Percentiles rank a stretch among this genome's conserved stretches.
Conservation (phyloP, 148 eudicot genomes). For the Camellia sinensis region DNA sequence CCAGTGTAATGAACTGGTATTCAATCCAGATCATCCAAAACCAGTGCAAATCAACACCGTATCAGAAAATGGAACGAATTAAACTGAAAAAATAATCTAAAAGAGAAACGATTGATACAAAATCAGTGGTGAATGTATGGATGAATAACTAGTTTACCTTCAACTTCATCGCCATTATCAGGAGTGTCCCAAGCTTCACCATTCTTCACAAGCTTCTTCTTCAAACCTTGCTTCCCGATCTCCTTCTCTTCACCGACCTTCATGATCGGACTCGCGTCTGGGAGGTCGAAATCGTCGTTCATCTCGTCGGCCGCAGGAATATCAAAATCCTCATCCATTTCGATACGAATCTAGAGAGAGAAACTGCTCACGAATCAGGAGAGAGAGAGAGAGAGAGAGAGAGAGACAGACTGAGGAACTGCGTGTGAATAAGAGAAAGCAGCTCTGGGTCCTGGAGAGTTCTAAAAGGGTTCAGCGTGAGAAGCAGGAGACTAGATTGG, state of each 20-base stretch:
- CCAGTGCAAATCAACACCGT: not conserved
- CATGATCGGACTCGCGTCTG: constrained; percentile 37
- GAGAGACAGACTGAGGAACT: not conserved
- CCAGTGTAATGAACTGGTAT: constrained; percentile 91
- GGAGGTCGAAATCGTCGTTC: constrained; percentile 60
- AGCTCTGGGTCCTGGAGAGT: constrained; percentile 22
- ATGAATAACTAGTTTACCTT: constrained; percentile 42
- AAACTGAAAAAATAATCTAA: not conserved
- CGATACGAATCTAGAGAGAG: not conserved
- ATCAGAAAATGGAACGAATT: not conserved
- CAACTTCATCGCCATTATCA: constrained; percentile 84
- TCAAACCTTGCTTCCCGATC: constrained; percentile 74
- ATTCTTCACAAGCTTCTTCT: constrained; percentile 87
- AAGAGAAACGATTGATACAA: too few species aligned
- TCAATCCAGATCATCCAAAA: constrained; percentile 14
- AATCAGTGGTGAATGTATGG: too few species aligned
- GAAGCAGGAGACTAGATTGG: not conserved
- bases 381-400: not conserved
- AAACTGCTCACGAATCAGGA: not conserved
- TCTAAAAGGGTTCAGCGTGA: constrained; percentile 7
- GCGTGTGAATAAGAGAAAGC: not conserved
- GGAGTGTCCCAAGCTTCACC: constrained; percentile 92
- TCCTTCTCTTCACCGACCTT: constrained; percentile 89
- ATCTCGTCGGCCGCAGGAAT: constrained; percentile 60
- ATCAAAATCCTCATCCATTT: constrained; percentile 73